Evolutionary conservation across 1,139 yeast genomes (phyloP).

Genomic region (Yamadazyma triangularis): DNA sequence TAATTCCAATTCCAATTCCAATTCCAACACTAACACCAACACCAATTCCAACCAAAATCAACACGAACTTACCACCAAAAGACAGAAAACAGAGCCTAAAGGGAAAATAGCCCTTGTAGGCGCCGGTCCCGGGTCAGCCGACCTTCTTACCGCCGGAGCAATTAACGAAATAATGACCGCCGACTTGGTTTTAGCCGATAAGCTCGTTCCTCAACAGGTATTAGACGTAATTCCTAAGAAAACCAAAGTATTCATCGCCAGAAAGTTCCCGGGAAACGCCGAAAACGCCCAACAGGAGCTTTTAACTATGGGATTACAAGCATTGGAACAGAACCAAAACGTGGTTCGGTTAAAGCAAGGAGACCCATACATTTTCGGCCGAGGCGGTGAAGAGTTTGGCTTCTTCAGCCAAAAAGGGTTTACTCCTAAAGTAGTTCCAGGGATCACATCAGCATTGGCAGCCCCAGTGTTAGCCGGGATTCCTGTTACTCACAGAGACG

Average conservation of each 20-base stretch:
- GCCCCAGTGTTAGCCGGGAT: constrained; percentile 81
- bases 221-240: constrained; percentile 70
- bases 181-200: constrained; percentile 83
- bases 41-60: neutral
- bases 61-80: too few species aligned
- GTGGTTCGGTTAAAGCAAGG: constrained; percentile 95
- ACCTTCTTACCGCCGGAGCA: constrained; percentile 83
- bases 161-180: constrained; percentile 75
- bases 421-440: constrained; percentile 74
- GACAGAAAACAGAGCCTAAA: too few species aligned
- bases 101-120: constrained; percentile 82
- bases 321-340: constrained; percentile 58
- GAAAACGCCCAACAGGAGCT: constrained; percentile 89
- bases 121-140: constrained; percentile 89
- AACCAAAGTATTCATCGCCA: constrained; percentile 78
- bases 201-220: constrained; percentile 86
- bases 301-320: constrained; percentile 62
- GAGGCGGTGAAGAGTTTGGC: constrained; percentile 90
- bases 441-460: constrained; percentile 85
- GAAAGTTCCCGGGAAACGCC: constrained; percentile 96
- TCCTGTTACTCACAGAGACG: constrained; percentile 90
- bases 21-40: neutral
- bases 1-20: neutral
- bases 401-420: constrained; percentile 67
- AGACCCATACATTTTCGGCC: constrained; percentile 93